Conservation (phyloP, 495 filamentous ascomycete genomes). For the Aspergillus bridgeri region DNA sequence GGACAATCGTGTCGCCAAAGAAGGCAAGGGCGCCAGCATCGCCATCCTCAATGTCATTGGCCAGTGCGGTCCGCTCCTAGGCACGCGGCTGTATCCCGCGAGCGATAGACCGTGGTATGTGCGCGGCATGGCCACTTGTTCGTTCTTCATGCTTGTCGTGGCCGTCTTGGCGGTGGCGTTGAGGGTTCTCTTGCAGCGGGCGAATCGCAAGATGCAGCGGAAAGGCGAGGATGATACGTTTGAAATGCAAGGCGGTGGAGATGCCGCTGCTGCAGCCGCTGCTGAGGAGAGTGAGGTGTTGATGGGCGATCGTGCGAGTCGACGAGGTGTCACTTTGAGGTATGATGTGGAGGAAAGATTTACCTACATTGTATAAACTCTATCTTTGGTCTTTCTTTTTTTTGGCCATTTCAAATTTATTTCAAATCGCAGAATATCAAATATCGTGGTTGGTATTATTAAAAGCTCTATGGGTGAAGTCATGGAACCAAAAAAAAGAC, state of each 20-base stretch:
- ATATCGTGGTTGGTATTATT: too few species aligned
- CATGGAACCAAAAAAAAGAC: too few species aligned
- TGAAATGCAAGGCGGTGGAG: constrained; percentile 18
- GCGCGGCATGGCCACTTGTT: constrained; percentile 55
- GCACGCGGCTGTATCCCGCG: constrained; percentile 57
- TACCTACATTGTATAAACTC: constrained; percentile 31
- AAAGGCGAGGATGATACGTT: constrained; percentile 25
- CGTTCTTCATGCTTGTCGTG: constrained; percentile 54
- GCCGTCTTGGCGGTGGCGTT: constrained; percentile 44
- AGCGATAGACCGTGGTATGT: constrained; percentile 57
- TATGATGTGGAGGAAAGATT: constrained; percentile 23
- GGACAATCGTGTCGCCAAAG: constrained; percentile 56
- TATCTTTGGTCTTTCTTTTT: neutral
- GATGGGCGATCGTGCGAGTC: constrained; percentile 24
- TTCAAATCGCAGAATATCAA: too few species aligned
- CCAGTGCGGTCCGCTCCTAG: constrained; percentile 60
- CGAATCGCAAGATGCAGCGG: constrained; percentile 31
- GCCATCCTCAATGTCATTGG: constrained; percentile 58
- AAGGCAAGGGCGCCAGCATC: constrained; percentile 55
- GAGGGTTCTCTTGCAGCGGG: constrained; percentile 41
- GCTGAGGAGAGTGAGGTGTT: constrained; percentile 38
- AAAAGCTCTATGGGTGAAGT: too few species aligned
- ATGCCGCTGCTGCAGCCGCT: neutral
- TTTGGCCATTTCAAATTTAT: too few species aligned
- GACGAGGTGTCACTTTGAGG: neutral